Evolutionary conservation across 805 yeast species (phyloP).

Genomic region (Sugiyamaella qingdaonensis): DNA sequence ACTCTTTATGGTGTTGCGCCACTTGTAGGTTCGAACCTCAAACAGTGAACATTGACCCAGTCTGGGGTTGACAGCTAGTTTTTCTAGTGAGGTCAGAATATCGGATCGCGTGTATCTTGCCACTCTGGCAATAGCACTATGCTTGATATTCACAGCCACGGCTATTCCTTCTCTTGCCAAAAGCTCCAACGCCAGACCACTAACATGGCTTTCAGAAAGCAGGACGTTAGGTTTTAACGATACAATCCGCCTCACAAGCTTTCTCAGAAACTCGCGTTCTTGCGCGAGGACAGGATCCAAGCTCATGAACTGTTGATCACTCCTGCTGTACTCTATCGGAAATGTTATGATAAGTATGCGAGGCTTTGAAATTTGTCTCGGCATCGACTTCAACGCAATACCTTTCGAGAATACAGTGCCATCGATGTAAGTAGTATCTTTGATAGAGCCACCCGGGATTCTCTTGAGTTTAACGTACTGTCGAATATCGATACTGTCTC

Average conservation of each 20-base stretch:
- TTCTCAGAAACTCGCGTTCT: conserved; percentile 77
- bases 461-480: conserved; percentile 84
- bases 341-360: conserved; percentile 78
- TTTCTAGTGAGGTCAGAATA: conserved; percentile 80
- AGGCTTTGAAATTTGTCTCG: conserved; percentile 58
- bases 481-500: conserved; percentile 79
- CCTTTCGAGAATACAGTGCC: conserved; percentile 85
- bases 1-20: conserved; percentile 51
- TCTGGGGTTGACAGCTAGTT: conserved; percentile 63
- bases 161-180: conserved; percentile 73
- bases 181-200: conserved; percentile 73
- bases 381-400: conserved; percentile 77
- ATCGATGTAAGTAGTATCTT: conserved; percentile 57
- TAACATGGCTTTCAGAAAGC: conserved; percentile 70
- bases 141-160: conserved; percentile 76
- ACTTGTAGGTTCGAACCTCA: conserved; percentile 63
- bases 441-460: conserved; percentile 67
- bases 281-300: conserved; percentile 81
- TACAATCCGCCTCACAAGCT: conserved; percentile 71
- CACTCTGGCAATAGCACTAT: conserved; percentile 72
- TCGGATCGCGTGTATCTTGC: conserved; percentile 80
- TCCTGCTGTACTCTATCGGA: conserved; percentile 79
- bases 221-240: conserved; percentile 76
- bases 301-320: conserved; percentile 68
- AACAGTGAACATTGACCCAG: conserved; percentile 73